phyloP scores from a whole-genome alignment of 306 rosid species.

The Trifolium subterraneum region DNA sequence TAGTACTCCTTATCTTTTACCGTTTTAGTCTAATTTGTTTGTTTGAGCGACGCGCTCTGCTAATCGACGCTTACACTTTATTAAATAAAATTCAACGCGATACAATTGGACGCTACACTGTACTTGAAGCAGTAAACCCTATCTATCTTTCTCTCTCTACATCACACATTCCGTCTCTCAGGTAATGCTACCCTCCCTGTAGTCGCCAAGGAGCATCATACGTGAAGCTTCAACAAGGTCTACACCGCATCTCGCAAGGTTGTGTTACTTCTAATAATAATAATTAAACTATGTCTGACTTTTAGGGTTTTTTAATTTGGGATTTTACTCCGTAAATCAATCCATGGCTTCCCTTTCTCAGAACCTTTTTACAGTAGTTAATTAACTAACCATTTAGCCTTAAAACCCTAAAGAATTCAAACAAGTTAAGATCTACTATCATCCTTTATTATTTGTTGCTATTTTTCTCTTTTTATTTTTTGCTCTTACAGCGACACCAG shows the following conservation, averaged over 20 bases:
- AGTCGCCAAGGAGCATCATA: background rate
- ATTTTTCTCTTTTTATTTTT: no score
- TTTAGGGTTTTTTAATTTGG: background rate
- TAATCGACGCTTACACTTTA: background rate
- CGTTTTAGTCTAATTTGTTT: no score
- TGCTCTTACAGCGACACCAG: no score
- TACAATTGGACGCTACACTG: background rate
- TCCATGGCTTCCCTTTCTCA: background rate
- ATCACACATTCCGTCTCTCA: background rate
- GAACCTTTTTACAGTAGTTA: background rate
- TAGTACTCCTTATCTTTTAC: no score
- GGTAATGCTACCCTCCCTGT: background rate
- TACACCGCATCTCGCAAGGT: background rate
- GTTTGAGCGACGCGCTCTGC: background rate
- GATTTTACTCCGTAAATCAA: background rate
- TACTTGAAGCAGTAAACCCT: background rate
- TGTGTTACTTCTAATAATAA: background rate
- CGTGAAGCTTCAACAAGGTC: background rate
- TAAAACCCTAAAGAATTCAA: background rate
- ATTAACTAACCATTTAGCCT: conserved; percentile 17
- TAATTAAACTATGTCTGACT: background rate
- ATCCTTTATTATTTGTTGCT: no score
- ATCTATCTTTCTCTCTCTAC: background rate
- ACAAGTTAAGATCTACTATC: no score
- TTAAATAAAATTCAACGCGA: background rate